Evolutionary conservation across 1,139 yeast species (phyloP), one percentile per base, ranked within the genome.

Genomic region (Entelexis sorbosivorans): DNA sequence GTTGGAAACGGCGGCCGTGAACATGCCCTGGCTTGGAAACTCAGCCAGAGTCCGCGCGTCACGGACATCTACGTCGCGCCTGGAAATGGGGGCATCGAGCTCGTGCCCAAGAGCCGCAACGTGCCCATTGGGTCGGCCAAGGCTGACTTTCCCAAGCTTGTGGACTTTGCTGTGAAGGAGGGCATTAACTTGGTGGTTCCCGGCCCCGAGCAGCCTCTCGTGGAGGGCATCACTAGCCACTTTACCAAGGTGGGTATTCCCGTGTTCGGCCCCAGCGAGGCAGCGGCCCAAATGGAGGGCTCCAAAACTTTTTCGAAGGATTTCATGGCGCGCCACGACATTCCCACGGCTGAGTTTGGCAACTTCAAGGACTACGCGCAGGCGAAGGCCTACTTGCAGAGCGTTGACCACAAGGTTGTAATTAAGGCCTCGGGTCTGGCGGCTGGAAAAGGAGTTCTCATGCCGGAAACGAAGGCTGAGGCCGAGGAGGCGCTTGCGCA

Each of bases 1-100:
- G 76, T 93, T 61, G 99, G 99, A 63, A 88, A 85, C 71, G 99
- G 99, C 64, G 99, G 98, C 61, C 88, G 99, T 74, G 99, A 93
- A 70, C 97, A 91, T 68, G 97, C 98, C 51, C 76, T 93, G 59
- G 84, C 87, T 19, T 89, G 96, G 96, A 85, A 83, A 65, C 76
- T 93, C 60, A 73, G 84, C 40, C 93, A 87, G 68, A 86, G 96
- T 32, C 70, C 78, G 38, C 68, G 77, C 38, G 95, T 88, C 43
- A 70, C 72, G 56, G 76, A 77, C 57, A 82, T 93, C 61, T 93
- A 66, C 63, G 96, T 91, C 50, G 96, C 97, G 29, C 97, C 97
- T 59, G 98, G 98, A 56, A 93, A 91, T 65, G 98, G 97, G 52
- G 98, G 97, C 49, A 88, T 96, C 39, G 75, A 76, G 32, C 69